Evolutionary conservation across 306 rosid genomes (phyloP).

Genomic region (Vigna trinervia): DNA sequence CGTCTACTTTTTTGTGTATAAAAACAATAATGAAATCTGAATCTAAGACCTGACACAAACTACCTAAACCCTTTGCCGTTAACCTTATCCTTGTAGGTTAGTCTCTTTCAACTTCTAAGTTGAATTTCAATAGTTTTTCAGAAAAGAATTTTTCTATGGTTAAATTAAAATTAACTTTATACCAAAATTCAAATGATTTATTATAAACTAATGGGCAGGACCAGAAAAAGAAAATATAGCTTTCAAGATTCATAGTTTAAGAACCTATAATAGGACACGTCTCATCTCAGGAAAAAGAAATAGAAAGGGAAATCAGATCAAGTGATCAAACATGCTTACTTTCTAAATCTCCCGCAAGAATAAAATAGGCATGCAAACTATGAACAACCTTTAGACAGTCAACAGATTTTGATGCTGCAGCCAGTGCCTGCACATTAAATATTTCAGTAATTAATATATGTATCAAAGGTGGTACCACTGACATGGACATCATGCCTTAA

Average conservation of each 20-base stretch:
- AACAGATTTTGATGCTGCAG: constrained; percentile 94
- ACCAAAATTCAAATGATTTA: no score
- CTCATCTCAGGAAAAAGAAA: constrained; percentile 32
- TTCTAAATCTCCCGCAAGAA: constrained; percentile 77
- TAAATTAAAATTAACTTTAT: no score
- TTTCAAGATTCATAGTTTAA: constrained; percentile 25
- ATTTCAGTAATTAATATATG: constrained; percentile 42
- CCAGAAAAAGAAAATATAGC: constrained; percentile 11
- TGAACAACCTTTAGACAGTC: constrained; percentile 78
- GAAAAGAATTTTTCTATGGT: no score
- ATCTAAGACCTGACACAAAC: no score
- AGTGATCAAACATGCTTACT: constrained; percentile 62
- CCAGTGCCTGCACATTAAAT: constrained; percentile 76
- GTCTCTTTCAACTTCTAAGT: no score
- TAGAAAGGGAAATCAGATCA: constrained; percentile 19
- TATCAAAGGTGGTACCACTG: constrained; percentile 39
- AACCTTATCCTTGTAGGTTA: no score
- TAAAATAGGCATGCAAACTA: constrained; percentile 87
- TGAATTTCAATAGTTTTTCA: no score
- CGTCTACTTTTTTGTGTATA: not conserved
- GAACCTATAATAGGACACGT: constrained; percentile 23
- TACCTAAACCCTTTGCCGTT: no score
- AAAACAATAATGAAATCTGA: no score
- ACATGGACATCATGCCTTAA: constrained; percentile 32
- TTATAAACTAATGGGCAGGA: not conserved